Evolutionary conservation across 1,139 yeast genomes (phyloP).

Genomic region (Protomyces gravidus): DNA sequence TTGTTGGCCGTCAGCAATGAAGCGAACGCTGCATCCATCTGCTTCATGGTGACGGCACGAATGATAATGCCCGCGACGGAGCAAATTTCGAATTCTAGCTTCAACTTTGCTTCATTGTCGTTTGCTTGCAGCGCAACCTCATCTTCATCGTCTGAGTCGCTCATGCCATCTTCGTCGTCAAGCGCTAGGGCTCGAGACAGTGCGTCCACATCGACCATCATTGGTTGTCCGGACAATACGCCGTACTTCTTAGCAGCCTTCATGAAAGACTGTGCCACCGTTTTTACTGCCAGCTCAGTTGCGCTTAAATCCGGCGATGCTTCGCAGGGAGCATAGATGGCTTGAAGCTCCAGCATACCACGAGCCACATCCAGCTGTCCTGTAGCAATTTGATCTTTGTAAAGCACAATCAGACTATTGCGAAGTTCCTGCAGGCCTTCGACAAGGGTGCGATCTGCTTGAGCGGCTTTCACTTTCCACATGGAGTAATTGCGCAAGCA

Average conservation of each 20-base stretch:
- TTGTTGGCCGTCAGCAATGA: slow-evolving; percentile 16
- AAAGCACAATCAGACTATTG: slow-evolving; percentile 7
- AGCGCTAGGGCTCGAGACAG: slow-evolving; percentile 3
- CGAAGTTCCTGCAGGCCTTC: slow-evolving; percentile 5
- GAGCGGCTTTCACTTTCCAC: slow-evolving; percentile 31
- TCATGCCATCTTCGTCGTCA: slow-evolving; percentile 21
- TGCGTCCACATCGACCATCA: neutral
- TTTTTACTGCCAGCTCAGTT: neutral
- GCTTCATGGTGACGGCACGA: slow-evolving; percentile 31
- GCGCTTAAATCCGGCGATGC: slow-evolving; percentile 1
- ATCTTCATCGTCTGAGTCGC: slow-evolving; percentile 28
- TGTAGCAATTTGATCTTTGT: slow-evolving; percentile 10
- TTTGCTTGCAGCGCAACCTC: neutral
- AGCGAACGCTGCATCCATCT: slow-evolving; percentile 25
- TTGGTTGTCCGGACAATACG: neutral
- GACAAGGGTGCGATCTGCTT: slow-evolving; percentile 3
- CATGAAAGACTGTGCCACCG: slow-evolving; percentile 3
- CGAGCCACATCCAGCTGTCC: slow-evolving; percentile 5
- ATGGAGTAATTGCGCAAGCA: slow-evolving; percentile 31
- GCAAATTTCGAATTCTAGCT: slow-evolving; percentile 31
- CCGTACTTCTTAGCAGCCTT: neutral
- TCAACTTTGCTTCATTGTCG: neutral
- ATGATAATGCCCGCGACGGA: slow-evolving; percentile 33
- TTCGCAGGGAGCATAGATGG: slow-evolving; percentile 15
- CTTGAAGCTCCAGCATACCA: slow-evolving; percentile 8